These are phyloP conservation scores for Podaxis sp. DNA, from an alignment of 768 basidiomycete species.

Conservation along the genomic window DNA sequence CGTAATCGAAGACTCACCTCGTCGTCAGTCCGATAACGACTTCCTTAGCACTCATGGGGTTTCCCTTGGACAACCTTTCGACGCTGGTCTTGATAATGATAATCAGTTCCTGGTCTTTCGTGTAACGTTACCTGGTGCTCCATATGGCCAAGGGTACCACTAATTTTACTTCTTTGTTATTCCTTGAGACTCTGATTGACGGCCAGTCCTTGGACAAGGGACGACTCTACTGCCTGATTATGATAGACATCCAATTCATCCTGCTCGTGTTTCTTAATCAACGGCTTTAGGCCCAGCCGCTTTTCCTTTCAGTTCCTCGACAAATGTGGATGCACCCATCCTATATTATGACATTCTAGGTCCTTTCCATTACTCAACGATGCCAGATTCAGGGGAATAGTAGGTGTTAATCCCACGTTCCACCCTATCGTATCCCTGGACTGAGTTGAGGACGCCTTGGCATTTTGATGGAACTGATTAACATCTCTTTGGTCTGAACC, in stretches of 20 bases:
- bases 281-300: too few species aligned
- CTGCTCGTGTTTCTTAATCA: too few species aligned
- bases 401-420: neutral
- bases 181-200: neutral
- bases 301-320: too few species aligned
- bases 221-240: neutral
- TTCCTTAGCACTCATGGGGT: slow-evolving; percentile 54
- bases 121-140: slow-evolving; percentile 48
- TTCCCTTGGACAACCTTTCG: slow-evolving; percentile 45
- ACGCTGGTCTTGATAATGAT: slow-evolving; percentile 53
- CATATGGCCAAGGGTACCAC: neutral
- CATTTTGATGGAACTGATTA: neutral
- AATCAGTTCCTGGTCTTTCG: slow-evolving; percentile 61
- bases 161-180: neutral
- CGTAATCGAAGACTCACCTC: neutral
- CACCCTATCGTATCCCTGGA: neutral
- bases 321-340: too few species aligned
- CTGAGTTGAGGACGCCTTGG: neutral
- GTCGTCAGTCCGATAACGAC: slow-evolving; percentile 56
- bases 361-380: too few species aligned
- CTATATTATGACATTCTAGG: too few species aligned
- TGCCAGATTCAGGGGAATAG: too few species aligned
- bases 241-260: too few species aligned
- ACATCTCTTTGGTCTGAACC: neutral
- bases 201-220: neutral